These are phyloP conservation scores for Candida montana DNA, from an alignment of 805 yeast genomes.

Conservation along the genomic window DNA sequence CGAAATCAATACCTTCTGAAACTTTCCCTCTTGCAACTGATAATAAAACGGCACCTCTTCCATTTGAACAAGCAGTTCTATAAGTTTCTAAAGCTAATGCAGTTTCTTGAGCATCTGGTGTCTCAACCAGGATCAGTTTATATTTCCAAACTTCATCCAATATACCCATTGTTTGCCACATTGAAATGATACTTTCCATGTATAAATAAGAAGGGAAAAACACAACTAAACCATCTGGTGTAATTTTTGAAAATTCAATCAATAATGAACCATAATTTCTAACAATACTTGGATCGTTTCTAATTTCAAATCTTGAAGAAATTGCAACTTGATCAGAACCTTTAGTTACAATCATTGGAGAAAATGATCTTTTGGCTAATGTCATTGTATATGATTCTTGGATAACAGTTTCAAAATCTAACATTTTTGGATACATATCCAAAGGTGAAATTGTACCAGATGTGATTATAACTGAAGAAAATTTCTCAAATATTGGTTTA, in stretches of 20 bases:
- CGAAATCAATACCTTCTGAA: constrained; percentile 98
- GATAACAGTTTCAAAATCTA: constrained; percentile 86
- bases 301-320: constrained; percentile 90
- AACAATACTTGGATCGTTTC: constrained; percentile 97
- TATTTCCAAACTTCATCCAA: constrained; percentile 98
- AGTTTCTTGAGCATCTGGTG: constrained; percentile 99
- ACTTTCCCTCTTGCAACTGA: constrained; percentile 99
- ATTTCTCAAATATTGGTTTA: constrained; percentile 92
- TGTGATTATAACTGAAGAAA: constrained; percentile 88
- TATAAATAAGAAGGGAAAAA: constrained; percentile 95
- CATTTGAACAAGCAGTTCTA: constrained; percentile 93
- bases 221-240: constrained; percentile 98
- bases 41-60: constrained; percentile 92
- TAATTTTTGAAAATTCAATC: constrained; percentile 88
- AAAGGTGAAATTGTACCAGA: constrained; percentile 98
- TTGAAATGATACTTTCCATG: constrained; percentile 96
- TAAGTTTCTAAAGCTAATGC: constrained; percentile 92
- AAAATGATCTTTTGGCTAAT: constrained; percentile 80
- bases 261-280: constrained; percentile 92
- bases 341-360: constrained; percentile 94
- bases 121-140: constrained; percentile 89
- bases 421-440: constrained; percentile 98
- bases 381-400: constrained; percentile 97
- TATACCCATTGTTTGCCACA: constrained; percentile 99
- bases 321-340: constrained; percentile 98